Base-by-base conservation (phyloP, 306 rosid genomes). In the Gastrolobium villosum region DNA sequence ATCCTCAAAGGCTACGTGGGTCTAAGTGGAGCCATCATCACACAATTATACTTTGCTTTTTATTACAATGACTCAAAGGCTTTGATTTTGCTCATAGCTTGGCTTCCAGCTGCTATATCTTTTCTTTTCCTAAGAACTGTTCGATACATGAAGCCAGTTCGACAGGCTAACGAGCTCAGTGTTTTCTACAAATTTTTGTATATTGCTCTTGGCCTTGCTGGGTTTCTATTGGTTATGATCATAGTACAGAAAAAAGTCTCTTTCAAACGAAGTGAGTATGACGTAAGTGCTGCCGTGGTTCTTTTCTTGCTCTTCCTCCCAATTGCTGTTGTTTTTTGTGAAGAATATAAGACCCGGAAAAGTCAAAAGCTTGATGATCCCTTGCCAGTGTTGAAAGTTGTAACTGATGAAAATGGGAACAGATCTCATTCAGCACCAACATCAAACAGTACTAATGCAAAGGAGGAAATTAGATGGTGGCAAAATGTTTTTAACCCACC, bases 71-170 rank as follows among this genome's bases (percentile, higher is more conserved):
- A 93, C 7, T 39, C 89, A 0, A 88, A 84, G 20, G 72, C 85
- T 35, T 71, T 91, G 76, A 85, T 90, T 74, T 31, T 91, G 31
- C 86, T 93, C 66, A 83, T 89, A 3, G 93, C 82, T 0, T 93
- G 96, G 98, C 89, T 93, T 35, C 98, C 98, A 0, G 86, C 93
- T 0, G 94, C 84, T 14, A 75, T 87, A 2, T 88, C 98, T 43
- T 85, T 89, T 1, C 49, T 9, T 52, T 93, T 93, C 54, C 76
- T 91, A 0, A 63, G 87, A 35, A 87, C 90, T n/a, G 53, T 91
- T 56, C 83, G 93, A 0, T 78, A 80, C 59, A 83, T 89, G 53
- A 88, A 70, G 32, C 89, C 86, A 0, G 74, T 71, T 28, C 78
- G 56, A 2, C 83, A 78, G 28, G 70, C 72, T 0, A 86, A 88